A percentile compares a stretch with the other conserved stretches of the same genome.
phyloP scores from a whole-genome alignment of 139 green algal genomes.

The Chlorella sp. region DNA sequence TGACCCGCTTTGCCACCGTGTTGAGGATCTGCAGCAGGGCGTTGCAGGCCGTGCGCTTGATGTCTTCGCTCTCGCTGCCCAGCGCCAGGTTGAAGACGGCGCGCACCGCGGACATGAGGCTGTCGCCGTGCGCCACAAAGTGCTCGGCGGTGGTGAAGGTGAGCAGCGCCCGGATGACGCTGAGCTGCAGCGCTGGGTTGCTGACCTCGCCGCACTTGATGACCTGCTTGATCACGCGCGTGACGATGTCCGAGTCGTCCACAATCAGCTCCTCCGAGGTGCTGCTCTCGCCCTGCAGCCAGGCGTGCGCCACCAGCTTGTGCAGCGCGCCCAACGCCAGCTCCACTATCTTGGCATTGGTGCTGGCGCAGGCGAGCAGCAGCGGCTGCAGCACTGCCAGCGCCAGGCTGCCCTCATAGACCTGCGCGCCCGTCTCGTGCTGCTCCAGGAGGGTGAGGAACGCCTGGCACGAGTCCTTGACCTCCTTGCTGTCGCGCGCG shows the following conservation, averaged over 20 bases:
- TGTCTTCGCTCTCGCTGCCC: slow-evolving; percentile 51
- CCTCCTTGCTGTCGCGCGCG: slow-evolving; percentile 50
- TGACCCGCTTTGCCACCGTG: slow-evolving; percentile 76
- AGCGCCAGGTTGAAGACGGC: slow-evolving; percentile 88
- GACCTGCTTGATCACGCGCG: slow-evolving; percentile 60
- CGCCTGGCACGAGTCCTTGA: slow-evolving; percentile 57
- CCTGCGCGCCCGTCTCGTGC: slow-evolving; percentile 22
- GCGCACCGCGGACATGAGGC: slow-evolving; percentile 70
- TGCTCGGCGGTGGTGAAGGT: slow-evolving; percentile 84
- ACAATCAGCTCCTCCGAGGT: slow-evolving; percentile 16
- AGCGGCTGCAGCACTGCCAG: slow-evolving; percentile 66
- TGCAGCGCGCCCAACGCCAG: slow-evolving; percentile 78
- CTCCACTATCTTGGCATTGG: slow-evolving; percentile 48
- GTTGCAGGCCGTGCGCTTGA: slow-evolving; percentile 70
- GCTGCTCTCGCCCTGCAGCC: slow-evolving; percentile 65
- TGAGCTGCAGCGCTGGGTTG: slow-evolving; percentile 54
- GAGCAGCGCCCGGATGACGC: slow-evolving; percentile 71
- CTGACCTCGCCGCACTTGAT: slow-evolving; percentile 62
- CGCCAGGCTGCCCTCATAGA: slow-evolving; percentile 21
- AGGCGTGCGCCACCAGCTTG: slow-evolving; percentile 85
- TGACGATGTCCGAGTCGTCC: slow-evolving; percentile 37
- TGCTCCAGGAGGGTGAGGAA: slow-evolving; percentile 50
- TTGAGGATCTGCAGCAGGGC: slow-evolving; percentile 88
- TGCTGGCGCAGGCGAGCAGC: slow-evolving; percentile 46
- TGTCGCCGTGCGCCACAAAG: slow-evolving; percentile 83